These are phyloP conservation scores for Apiotrichum gamsii DNA, from an alignment of 1,284 basidiomycete species.

Conservation along the genomic window DNA sequence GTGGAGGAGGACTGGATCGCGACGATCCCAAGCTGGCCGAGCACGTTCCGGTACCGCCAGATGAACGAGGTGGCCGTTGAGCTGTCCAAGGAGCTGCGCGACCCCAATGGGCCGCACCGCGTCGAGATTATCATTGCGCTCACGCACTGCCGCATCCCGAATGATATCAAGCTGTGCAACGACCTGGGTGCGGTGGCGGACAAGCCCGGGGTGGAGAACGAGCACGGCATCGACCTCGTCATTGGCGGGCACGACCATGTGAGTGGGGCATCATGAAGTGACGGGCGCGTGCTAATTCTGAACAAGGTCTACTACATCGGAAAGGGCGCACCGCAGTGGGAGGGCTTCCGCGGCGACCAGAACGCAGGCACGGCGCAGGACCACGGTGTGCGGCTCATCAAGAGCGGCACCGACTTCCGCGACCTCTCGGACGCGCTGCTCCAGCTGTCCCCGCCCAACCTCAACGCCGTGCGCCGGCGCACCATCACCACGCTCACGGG, in stretches of 20 bases:
- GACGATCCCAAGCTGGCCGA: constrained; percentile 75
- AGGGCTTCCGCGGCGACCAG: constrained; percentile 58
- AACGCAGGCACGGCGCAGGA: constrained; percentile 69
- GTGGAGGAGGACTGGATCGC: constrained; percentile 86
- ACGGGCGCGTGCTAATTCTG: too few relatives aligned
- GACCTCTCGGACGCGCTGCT: constrained; percentile 71
- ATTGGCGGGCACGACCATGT: constrained; percentile 84
- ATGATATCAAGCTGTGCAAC: constrained; percentile 63
- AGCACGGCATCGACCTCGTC: constrained; percentile 76
- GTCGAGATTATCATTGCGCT: constrained; percentile 76
- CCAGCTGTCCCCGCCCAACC: constrained; percentile 56
- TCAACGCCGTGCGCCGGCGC: constrained; percentile 59
- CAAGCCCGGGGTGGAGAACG: constrained; percentile 43
- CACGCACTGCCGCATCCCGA: constrained; percentile 69
- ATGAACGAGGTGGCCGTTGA: constrained; percentile 61
- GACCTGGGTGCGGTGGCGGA: constrained; percentile 58
- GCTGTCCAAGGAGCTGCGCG: constrained; percentile 64
- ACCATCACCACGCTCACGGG: constrained; percentile 63
- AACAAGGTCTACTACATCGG: constrained; percentile 55
- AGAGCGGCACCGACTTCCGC: constrained; percentile 86
- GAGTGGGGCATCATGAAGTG: constrained; percentile 6
- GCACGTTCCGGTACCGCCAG: constrained; percentile 61
- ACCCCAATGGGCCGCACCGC: constrained; percentile 60
- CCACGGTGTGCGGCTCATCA: constrained; percentile 63
- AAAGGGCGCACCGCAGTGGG: constrained; percentile 66